Percentiles rank a stretch among this genome's conserved stretches.
Evolutionary conservation across 106 monocot species (phyloP).

Genomic region (Dioscorea zingiberensis): DNA sequence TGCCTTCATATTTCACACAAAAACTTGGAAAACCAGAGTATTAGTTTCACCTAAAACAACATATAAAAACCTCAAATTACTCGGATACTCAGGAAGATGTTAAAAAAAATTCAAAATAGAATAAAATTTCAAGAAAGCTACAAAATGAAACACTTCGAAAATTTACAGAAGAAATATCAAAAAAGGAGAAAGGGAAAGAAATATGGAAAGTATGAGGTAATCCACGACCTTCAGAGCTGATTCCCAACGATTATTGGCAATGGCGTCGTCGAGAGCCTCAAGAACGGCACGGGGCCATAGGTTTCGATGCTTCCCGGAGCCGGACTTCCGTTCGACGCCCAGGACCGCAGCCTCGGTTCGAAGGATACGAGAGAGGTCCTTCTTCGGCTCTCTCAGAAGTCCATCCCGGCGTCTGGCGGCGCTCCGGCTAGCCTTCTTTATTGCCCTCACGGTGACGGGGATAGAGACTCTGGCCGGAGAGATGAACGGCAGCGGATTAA

Average conservation of each 20-base stretch:
- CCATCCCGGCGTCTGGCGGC: not conserved
- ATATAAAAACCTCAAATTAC: too few species aligned
- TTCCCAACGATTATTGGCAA: slow-evolving; percentile 48
- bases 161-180: not conserved
- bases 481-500: too few species aligned
- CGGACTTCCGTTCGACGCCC: slow-evolving; percentile 43
- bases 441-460: too few species aligned
- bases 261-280: slow-evolving; percentile 72
- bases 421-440: not conserved
- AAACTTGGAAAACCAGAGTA: too few species aligned
- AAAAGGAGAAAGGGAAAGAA: not conserved
- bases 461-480: too few species aligned
- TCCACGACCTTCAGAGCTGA: slow-evolving; percentile 73
- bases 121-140: too few species aligned
- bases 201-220: not conserved
- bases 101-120: too few species aligned
- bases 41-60: too few species aligned
- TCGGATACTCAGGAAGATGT: too few species aligned
- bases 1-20: too few species aligned
- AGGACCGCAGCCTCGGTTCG: slow-evolving; percentile 60
- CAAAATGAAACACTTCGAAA: not conserved
- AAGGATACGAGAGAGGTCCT: slow-evolving; percentile 40
- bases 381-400: slow-evolving; percentile 11
- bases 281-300: slow-evolving; percentile 83
- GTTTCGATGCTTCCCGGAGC: slow-evolving; percentile 12